A percentile compares a stretch with the other conserved stretches of the same genome.
These are phyloP conservation scores for Allium sativum DNA, from an alignment of 106 monocot genomes.

Conservation along the genomic window DNA sequence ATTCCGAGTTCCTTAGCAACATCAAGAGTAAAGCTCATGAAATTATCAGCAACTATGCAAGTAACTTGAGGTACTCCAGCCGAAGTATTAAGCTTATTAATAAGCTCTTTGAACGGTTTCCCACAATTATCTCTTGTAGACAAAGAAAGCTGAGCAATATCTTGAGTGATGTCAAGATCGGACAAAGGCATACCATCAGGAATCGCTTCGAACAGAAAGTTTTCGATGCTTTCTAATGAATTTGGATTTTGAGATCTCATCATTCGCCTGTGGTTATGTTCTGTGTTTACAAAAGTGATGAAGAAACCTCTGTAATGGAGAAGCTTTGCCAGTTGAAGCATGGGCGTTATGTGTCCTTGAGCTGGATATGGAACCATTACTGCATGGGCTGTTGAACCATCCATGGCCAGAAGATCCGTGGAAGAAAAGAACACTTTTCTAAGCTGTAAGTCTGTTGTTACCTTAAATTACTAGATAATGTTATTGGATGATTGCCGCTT, in stretches of 20 bases:
- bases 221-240: background rate
- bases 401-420: background rate
- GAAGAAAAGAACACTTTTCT: too few relatives aligned
- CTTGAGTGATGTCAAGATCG: constrained; percentile 17
- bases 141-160: constrained; percentile 1
- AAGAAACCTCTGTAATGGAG: constrained; percentile 30
- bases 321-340: constrained; percentile 27
- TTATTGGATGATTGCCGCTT: too few relatives aligned
- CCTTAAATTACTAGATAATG: too few relatives aligned
- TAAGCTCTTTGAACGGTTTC: background rate
- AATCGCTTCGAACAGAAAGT: constrained; percentile 13
- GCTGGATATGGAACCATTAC: constrained; percentile 26
- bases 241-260: background rate
- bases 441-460: too few relatives aligned
- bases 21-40: constrained; percentile 16
- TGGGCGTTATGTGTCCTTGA: constrained; percentile 33
- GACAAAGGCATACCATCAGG: constrained; percentile 14
- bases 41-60: constrained; percentile 10
- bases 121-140: background rate
- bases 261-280: constrained; percentile 10
- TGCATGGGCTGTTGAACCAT: constrained; percentile 6
- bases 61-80: constrained; percentile 8
- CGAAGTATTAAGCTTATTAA: background rate
- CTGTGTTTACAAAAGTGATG: constrained; percentile 57
- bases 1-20: constrained; percentile 14